phyloP scores from a whole-genome alignment of 169 alveolate species.

The Plasmodium blacklocki region DNA sequence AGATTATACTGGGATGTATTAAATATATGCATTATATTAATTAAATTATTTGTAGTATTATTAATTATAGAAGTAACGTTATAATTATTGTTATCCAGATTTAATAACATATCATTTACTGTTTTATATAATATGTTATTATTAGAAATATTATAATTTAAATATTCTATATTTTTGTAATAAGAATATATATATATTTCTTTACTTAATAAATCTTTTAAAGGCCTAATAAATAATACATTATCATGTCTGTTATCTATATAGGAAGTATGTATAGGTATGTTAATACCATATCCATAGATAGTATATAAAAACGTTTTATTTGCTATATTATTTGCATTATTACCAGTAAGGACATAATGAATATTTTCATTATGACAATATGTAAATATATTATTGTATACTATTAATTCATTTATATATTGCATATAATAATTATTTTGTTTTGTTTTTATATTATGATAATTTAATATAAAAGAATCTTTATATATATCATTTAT shows the following conservation, averaged over 20 bases:
- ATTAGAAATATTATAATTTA: conserved; percentile 19
- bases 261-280: conserved; percentile 46
- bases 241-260: conserved; percentile 48
- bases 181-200: conserved; percentile 67
- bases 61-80: conserved; percentile 34
- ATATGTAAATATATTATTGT: conserved; percentile 57
- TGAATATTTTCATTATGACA: conserved; percentile 52
- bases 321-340: conserved; percentile 73
- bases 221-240: conserved; percentile 45
- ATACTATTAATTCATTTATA: conserved; percentile 64
- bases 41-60: conserved; percentile 21
- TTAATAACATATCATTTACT: conserved; percentile 46
- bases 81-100: conserved; percentile 39
- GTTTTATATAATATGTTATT: conserved; percentile 32
- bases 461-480: conserved; percentile 19
- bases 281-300: conserved; percentile 57
- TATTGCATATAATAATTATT: conserved; percentile 55
- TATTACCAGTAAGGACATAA: conserved; percentile 61
- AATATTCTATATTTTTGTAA: conserved; percentile 53
- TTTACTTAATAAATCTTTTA: conserved; percentile 59
- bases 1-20: neutral
- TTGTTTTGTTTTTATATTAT: conserved; percentile 41
- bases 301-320: conserved; percentile 61
- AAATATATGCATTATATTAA: conserved; percentile 6
- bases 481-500: conserved; percentile 24